phyloP scores from a whole-genome alignment of 2,329 filamentous ascomycete species.

The Malbranchea zuffiana region DNA sequence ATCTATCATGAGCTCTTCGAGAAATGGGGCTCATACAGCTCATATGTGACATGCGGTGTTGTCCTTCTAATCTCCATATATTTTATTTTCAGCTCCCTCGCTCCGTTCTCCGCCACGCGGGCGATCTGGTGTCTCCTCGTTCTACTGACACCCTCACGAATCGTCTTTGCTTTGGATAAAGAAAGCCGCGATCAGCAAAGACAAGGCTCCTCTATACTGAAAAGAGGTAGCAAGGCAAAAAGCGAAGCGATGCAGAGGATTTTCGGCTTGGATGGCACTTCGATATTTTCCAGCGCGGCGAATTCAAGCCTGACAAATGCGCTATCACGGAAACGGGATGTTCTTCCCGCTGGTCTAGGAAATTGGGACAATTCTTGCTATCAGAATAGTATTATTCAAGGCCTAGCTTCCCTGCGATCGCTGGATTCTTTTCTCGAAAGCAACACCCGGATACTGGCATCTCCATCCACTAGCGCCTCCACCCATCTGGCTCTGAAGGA shows the following conservation, averaged over 20 bases:
- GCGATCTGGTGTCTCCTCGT: constrained; percentile 30
- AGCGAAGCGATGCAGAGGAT: constrained; percentile 54
- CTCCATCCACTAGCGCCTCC: constrained; percentile 27
- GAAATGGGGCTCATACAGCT: too few species aligned
- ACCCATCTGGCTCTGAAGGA: constrained; percentile 49
- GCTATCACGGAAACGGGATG: constrained; percentile 27
- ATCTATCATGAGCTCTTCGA: too few species aligned
- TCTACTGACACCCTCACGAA: constrained; percentile 30
- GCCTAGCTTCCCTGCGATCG: constrained; percentile 62
- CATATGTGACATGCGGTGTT: too few species aligned
- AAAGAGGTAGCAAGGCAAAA: constrained; percentile 44
- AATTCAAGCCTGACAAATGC: constrained; percentile 44
- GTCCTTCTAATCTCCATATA: constrained; percentile 24
- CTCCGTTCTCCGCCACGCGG: constrained; percentile 21
- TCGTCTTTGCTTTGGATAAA: constrained; percentile 41
- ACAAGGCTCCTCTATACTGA: constrained; percentile 22
- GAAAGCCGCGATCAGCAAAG: not conserved
- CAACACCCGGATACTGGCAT: constrained; percentile 29
- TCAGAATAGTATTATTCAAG: constrained; percentile 90
- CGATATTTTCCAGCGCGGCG: constrained; percentile 43
- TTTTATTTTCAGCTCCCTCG: too few species aligned
- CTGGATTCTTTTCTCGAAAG: constrained; percentile 55
- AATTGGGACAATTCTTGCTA: constrained; percentile 96
- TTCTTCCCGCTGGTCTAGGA: constrained; percentile 53
- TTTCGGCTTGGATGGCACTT: constrained; percentile 49